Conservation (phyloP, 148 eudicot genomes). For the Vaccinium vitisidaea region DNA sequence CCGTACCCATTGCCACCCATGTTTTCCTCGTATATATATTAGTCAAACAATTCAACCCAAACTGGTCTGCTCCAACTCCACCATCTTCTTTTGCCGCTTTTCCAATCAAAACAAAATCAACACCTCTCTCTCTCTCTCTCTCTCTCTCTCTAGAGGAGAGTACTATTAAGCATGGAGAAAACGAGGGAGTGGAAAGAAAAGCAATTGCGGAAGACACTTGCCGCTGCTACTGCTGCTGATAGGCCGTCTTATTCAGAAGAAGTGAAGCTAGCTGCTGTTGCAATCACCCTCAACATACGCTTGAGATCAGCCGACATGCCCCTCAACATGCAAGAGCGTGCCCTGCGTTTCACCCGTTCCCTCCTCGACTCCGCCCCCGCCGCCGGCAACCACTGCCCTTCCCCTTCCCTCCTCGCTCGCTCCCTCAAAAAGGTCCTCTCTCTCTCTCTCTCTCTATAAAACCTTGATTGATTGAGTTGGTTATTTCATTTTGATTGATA, state of each 20-base stretch:
- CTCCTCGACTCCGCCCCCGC: slow-evolving; percentile 28
- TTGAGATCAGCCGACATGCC: slow-evolving; percentile 48
- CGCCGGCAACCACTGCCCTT: slow-evolving; percentile 20
- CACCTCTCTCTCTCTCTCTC: neutral
- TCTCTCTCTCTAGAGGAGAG: neutral
- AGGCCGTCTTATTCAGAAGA: neutral
- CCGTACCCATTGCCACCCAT: too few relatives aligned
- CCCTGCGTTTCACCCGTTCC: slow-evolving; percentile 35
- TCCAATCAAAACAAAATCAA: neutral
- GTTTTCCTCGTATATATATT: neutral
- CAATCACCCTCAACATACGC: slow-evolving; percentile 29
- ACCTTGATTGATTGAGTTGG: neutral
- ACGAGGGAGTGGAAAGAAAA: slow-evolving; percentile 16
- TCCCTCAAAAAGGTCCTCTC: slow-evolving; percentile 38
- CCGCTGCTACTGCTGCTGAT: neutral
- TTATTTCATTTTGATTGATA: neutral
- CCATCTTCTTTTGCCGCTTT: neutral
- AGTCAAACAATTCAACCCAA: slow-evolving; percentile 8
- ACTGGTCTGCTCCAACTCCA: slow-evolving; percentile 7
- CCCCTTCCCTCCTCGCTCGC: slow-evolving; percentile 38
- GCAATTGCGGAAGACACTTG: neutral
- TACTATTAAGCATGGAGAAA: neutral
- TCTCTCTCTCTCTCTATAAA: neutral
- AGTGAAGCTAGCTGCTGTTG: slow-evolving; percentile 33
- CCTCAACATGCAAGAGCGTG: slow-evolving; percentile 36